These are phyloP conservation scores for Aspergillus novofumigatus DNA, from an alignment of 2,329 filamentous ascomycete species.

Conservation along the genomic window DNA sequence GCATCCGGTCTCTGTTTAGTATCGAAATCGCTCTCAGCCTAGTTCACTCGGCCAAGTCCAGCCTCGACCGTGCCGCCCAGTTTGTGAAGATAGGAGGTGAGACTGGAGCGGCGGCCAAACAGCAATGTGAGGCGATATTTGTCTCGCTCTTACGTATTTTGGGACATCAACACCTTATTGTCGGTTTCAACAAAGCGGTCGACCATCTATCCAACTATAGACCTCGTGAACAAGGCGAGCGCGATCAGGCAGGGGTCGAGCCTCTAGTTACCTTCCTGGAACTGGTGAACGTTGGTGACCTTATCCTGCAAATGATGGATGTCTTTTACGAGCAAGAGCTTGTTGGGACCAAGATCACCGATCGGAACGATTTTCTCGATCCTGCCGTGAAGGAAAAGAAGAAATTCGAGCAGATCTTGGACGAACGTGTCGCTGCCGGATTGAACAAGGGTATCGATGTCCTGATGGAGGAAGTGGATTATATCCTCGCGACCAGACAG, in stretches of 20 bases:
- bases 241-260: slow-evolving; percentile 69
- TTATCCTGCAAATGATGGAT: slow-evolving; percentile 98
- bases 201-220: slow-evolving; percentile 88
- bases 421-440: slow-evolving; percentile 91
- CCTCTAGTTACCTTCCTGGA: slow-evolving; percentile 94
- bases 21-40: slow-evolving; percentile 90
- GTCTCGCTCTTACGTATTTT: slow-evolving; percentile 77
- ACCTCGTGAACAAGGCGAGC: slow-evolving; percentile 66
- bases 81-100: slow-evolving; percentile 79
- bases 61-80: slow-evolving; percentile 76
- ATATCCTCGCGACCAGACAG: slow-evolving; percentile 85
- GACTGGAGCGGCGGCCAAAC: slow-evolving; percentile 74
- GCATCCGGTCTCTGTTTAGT: slow-evolving; percentile 91
- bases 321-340: slow-evolving; percentile 98
- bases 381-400: slow-evolving; percentile 93
- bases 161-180: slow-evolving; percentile 79
- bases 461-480: slow-evolving; percentile 97
- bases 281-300: slow-evolving; percentile 93
- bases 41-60: slow-evolving; percentile 82
- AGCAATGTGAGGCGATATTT: slow-evolving; percentile 88
- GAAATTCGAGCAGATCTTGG: slow-evolving; percentile 96
- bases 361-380: slow-evolving; percentile 91
- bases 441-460: slow-evolving; percentile 98
- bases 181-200: slow-evolving; percentile 91
- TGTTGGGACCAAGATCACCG: slow-evolving; percentile 72